Evolutionary conservation across 768 basidiomycete species (phyloP).

Genomic region (Pisolithus tinctorius): DNA sequence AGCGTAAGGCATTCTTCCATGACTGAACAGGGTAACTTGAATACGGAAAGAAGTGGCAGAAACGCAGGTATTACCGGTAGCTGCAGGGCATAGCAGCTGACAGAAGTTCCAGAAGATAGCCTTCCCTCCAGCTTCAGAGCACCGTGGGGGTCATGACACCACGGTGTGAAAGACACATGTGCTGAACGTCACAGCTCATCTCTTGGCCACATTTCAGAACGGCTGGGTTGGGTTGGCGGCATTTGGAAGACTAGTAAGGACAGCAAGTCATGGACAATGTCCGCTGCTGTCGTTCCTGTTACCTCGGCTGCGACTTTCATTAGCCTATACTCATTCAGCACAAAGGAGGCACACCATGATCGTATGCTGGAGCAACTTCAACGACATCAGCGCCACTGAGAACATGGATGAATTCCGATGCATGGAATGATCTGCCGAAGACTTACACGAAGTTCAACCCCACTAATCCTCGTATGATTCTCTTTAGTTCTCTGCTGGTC

Average conservation of each 20-base stretch:
- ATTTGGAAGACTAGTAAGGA: slow-evolving; percentile 47
- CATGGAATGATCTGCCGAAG: not conserved
- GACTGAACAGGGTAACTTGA: no score
- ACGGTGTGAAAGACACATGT: no score
- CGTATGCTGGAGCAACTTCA: slow-evolving; percentile 70
- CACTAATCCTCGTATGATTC: slow-evolving; percentile 70
- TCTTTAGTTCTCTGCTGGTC: slow-evolving; percentile 77
- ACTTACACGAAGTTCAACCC: slow-evolving; percentile 73
- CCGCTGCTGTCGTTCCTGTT: slow-evolving; percentile 62
- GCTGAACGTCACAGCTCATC: slow-evolving; percentile 23
- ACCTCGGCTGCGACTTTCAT: slow-evolving; percentile 46
- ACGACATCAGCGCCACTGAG: slow-evolving; percentile 64
- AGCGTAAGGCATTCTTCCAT: no score
- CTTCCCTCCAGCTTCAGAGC: no score
- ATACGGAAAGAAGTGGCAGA: no score
- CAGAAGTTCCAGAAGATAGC: no score
- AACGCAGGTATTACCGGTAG: no score
- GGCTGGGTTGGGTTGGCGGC: slow-evolving; percentile 26
- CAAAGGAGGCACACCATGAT: slow-evolving; percentile 39
- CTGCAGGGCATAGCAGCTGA: no score
- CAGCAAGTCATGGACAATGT: slow-evolving; percentile 62
- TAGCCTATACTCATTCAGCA: no score
- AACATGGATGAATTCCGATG: not conserved
- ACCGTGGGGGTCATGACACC: no score
- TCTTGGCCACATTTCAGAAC: slow-evolving; percentile 10